Base-by-base conservation (phyloP, 495 filamentous ascomycete species). In the Neurospora discreta region DNA sequence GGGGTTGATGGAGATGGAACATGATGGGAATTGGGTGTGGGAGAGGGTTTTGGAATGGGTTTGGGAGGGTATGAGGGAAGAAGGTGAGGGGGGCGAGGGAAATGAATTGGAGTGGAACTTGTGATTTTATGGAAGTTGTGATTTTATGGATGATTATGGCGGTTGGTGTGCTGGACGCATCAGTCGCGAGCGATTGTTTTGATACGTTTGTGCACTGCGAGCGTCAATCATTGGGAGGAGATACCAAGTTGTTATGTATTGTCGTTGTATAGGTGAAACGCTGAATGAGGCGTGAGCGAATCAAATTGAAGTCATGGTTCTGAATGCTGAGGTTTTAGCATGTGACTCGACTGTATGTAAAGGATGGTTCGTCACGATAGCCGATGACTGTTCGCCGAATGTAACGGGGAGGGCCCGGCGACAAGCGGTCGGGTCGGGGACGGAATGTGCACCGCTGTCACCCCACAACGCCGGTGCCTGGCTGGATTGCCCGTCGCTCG, bases 21-120 rank as follows among this genome's bases (percentile, higher is more conserved):
- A 85, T 71, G 84, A 85, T 75, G 83, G 84, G 5, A 71, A 75
- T 26, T 75, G 77, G 71, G 76, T 86, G 26, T 85, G 82, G 84
- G 74, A 68, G 42, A 76, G 84, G 20, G 76, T 86, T 38, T 71
- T 86, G 65, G 72, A 79, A 3, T 85, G 83, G 84, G 79, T 80
- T 16, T 43, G 71, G 68, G 84, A 84, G 44, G 46, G 46, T 23
- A 4, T 58, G 13, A 15, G 26, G 46, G 23, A 58, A 15, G 46
- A 58, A 3, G 46, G 20, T 1, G 16, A 42, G 20, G 20, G 1
- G n/a, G 44, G 6, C 4, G 20, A 23, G 1, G 5, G 20, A 3
- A 60, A 7, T 26, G 52, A 33, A 20, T 52, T 9, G 13, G 52
- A 60, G 15, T 33, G 52, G 52, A 60, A 60, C 13, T 18, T 60